Evolutionary conservation across 73 alveolate species (phyloP), one percentile per base, ranked within the genome.

Genomic region (Blepharisma japonicum): DNA sequence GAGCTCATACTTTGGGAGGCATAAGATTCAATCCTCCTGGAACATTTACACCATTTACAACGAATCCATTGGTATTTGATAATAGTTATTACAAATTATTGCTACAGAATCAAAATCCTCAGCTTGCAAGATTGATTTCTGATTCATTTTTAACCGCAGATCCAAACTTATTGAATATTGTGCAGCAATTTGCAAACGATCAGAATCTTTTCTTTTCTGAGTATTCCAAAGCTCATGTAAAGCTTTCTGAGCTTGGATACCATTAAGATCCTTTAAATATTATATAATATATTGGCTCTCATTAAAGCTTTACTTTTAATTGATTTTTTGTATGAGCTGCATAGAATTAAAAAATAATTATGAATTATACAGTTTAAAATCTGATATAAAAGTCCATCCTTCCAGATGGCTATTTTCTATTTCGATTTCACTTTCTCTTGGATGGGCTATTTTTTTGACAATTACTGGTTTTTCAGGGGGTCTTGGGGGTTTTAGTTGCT

Each of bases 41-140:
- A 42, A 72, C 67, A 45, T 27, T 68, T 47, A 90, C 90, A 54
- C 78, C 85, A 81, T 89, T 90, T 90, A 83, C 89, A 9, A 79
- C 70, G 68, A 86, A 89, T 56, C 95, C 95, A 11, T 79, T 83
- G 51, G 89, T 81, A n/a, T 89, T 89, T 50, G 91, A 86, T 80
- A 89, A 89, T 70, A 79, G 86, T 21, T 89, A 85, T 68, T 89
- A 53, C 81, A 81, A 85, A 72, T 90, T 85, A 77, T 77, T 89
- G n/a, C 79, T 89, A 9, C 70, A 55, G 6, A 91, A 81, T n/a
- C 54, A 82, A 21, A 77, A 80, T 48, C 61, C 89, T 20, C 84
- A 87, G 55, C 71, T 68, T 76, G 55, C 85, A 55, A 80, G 81
- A 68, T 70, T 88, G 8, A 87, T 79, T 48, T 83, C 71, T 27